Conservation (phyloP, 345 rosid species). For the Lumnitzera littorea region DNA sequence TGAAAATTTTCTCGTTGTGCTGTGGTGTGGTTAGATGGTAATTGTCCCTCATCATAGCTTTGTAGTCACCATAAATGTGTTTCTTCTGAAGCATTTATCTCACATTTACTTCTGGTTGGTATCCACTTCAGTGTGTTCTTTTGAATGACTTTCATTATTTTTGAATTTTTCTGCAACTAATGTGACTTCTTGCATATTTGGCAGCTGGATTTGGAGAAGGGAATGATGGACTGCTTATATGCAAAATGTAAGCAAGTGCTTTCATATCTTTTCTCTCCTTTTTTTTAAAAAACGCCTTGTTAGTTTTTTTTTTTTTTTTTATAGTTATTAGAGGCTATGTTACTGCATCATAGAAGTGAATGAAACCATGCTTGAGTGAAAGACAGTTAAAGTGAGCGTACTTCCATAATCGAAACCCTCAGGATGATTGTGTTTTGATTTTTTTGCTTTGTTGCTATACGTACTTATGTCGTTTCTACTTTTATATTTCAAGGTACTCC, state of each 20-base stretch:
- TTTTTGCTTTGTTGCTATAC: background rate
- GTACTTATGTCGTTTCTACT: slow-evolving; percentile 5
- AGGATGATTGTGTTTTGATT: background rate
- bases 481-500: slow-evolving; percentile 60
- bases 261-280: too few species aligned
- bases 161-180: background rate
- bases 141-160: too few species aligned
- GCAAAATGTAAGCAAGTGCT: slow-evolving; percentile 58
- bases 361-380: background rate
- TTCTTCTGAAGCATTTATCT: background rate
- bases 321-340: background rate
- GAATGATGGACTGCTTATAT: slow-evolving; percentile 88
- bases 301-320: background rate
- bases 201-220: slow-evolving; percentile 92
- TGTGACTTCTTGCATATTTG: slow-evolving; percentile 2
- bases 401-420: too few species aligned
- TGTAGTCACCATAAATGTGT: background rate
- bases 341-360: background rate
- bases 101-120: background rate
- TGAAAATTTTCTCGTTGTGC: too few species aligned
- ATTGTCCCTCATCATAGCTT: too few species aligned
- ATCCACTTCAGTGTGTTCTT: background rate
- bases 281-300: too few species aligned
- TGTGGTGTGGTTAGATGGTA: too few species aligned
- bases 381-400: background rate